Evolutionary conservation across 176 grass and related monocot genomes (phyloP).

Genomic region (Eragrostis nindensis): DNA sequence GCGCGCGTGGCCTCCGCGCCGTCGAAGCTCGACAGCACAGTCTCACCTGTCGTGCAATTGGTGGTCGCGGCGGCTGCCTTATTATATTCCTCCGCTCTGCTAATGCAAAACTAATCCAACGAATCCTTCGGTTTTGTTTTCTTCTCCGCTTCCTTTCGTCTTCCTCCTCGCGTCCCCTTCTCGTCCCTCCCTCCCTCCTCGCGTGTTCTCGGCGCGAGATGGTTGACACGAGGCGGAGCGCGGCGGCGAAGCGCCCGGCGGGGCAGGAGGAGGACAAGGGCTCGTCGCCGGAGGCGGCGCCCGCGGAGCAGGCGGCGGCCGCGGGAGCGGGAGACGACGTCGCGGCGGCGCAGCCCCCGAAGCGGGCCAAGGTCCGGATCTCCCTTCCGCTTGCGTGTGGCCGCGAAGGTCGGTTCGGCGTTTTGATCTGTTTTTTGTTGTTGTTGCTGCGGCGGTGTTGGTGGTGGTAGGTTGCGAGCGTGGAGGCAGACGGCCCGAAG

Average conservation of each 20-base stretch:
- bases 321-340: no score
- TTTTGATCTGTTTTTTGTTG: conserved; percentile 35
- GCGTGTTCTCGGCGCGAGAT: conserved; percentile 51
- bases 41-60: conserved; percentile 41
- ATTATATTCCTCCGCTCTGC: neutral
- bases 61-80: conserved; percentile 16
- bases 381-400: conserved; percentile 3
- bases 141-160: conserved; percentile 18
- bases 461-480: conserved; percentile 6
- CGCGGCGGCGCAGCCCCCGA: conserved; percentile 45
- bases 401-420: neutral
- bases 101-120: conserved; percentile 32
- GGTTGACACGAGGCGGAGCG: conserved; percentile 63
- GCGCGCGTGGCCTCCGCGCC: neutral
- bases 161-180: neutral
- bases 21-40: conserved; percentile 23
- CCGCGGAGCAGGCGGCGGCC: conserved; percentile 16
- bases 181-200: neutral
- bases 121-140: conserved; percentile 27
- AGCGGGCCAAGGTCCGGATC: conserved; percentile 62
- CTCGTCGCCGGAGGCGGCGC: neutral
- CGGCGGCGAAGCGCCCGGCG: conserved; percentile 50
- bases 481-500: conserved; percentile 28
- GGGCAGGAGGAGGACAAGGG: conserved; percentile 37
- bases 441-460: neutral